A percentile compares a stretch with the other conserved stretches of the same genome.
Evolutionary conservation across 441 rosid genomes (phyloP).

Genomic region (Erodium moschatum): DNA sequence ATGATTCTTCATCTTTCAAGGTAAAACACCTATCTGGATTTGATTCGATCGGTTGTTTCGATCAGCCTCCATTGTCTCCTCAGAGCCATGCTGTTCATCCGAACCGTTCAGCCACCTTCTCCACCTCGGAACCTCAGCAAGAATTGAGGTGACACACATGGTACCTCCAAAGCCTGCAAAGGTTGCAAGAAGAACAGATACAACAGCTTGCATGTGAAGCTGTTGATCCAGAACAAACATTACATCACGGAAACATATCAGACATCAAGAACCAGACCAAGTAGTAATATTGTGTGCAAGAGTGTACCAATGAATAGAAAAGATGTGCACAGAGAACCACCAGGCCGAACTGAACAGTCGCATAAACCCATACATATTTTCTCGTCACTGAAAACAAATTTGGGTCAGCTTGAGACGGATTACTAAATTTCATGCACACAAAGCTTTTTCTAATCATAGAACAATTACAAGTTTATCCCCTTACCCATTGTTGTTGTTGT

Average conservation of each 20-base stretch:
- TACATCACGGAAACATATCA: background rate
- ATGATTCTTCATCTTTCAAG: background rate
- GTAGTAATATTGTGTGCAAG: background rate
- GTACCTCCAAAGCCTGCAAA: slow-evolving; percentile 69
- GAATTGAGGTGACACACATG: slow-evolving; percentile 48
- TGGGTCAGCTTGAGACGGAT: slow-evolving; percentile 14
- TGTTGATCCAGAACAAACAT: slow-evolving; percentile 28
- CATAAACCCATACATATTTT: slow-evolving; percentile 66
- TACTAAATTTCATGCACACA: background rate
- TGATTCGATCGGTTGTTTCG: background rate
- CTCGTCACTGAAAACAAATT: slow-evolving; percentile 41
- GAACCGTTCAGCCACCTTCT: slow-evolving; percentile 26
- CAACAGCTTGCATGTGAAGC: slow-evolving; percentile 60
- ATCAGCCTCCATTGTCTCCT: slow-evolving; percentile 20
- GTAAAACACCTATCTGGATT: background rate
- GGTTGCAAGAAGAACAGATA: slow-evolving; percentile 62
- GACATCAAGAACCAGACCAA: background rate
- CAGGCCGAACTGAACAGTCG: slow-evolving; percentile 52
- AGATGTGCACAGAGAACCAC: slow-evolving; percentile 73
- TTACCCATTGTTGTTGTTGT: slow-evolving; percentile 87
- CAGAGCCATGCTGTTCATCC: slow-evolving; percentile 22
- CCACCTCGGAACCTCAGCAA: slow-evolving; percentile 40
- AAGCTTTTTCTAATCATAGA: background rate
- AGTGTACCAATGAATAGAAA: slow-evolving; percentile 59
- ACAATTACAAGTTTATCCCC: slow-evolving; percentile 17